Base-by-base conservation (phyloP, 2,329 filamentous ascomycete species). In the Botrytis cinerea region DNA sequence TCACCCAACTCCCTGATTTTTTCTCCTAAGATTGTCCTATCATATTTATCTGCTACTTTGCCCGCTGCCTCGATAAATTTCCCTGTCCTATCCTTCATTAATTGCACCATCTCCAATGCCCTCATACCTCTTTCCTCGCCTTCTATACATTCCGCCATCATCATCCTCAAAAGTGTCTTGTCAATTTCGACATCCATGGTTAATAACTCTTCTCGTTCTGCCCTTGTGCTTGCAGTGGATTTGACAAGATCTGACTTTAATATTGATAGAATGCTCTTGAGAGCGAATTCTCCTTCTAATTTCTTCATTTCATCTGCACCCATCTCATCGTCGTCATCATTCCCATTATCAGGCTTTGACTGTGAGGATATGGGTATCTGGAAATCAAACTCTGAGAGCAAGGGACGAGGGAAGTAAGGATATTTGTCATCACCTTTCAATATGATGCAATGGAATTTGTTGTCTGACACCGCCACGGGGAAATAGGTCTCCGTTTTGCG, bases 391-490 rank as follows among this genome's bases (percentile, higher is more conserved):
- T 99, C 96, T 60, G 92, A 95, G 51, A 99, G 90, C 54, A 98
- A 85, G 2, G 94, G 95, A 16, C 93, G 91, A 18, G 94, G 96
- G 84, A 95, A 98, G 84, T 96, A 98, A 0, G 95, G 95, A 80
- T 98, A 93, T 80, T 92, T 89, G 81, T 99, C 96, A 51, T 92
- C 93, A 75, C 96, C 96, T 84, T 99, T 99, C 80, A 99, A 90
- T 79, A 99, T 98, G 83, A 99, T 98, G 84, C 97, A 99, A 86
- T 98, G 95, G 83, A 99, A 99, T 80, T 92, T 95, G 80, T 92
- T 88, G 78, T 95, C 90, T 3, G 95, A 94, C 1, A 98, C 95
- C 0, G 96, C 96, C 46, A 99, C 93, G 1, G 96, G 96, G 88
- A 95, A 99, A 85, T 99, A 99, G 0, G 87, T 89, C 83, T 99